Percentiles rank a stretch among this genome's conserved stretches.
These are phyloP conservation scores for Phytophthora cactorum DNA, from an alignment of 352 stramenopile species.

Conservation along the genomic window DNA sequence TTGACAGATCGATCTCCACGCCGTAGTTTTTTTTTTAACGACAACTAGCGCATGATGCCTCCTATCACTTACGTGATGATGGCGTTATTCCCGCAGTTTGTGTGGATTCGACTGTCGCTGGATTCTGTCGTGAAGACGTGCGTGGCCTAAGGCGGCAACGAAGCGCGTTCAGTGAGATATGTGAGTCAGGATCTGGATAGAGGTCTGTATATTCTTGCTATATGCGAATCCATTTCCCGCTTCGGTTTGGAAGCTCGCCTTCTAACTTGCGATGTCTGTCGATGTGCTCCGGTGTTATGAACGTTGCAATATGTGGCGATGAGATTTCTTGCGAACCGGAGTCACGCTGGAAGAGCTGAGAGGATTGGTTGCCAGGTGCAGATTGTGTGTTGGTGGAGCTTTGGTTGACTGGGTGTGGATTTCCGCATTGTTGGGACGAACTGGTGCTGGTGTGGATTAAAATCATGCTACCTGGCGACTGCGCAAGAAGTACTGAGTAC, in stretches of 20 bases:
- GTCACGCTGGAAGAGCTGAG: neutral
- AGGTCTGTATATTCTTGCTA: neutral
- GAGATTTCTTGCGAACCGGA: neutral
- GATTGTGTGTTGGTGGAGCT: neutral
- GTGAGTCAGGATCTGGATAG: constrained; percentile 5
- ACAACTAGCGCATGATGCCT: constrained; percentile 8
- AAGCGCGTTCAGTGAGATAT: constrained; percentile 1
- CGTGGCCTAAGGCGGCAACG: neutral
- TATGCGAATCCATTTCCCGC: constrained; percentile 9
- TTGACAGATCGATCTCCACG: constrained; percentile 5
- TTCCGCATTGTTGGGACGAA: neutral
- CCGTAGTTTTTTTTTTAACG: constrained; percentile 1
- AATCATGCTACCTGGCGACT: too few species aligned
- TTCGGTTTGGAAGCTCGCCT: constrained; percentile 3
- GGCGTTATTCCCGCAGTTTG: neutral
- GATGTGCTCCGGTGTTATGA: constrained; percentile 1
- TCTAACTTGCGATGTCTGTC: constrained; percentile 1
- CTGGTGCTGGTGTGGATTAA: neutral
- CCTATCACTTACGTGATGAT: neutral
- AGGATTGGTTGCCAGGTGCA: neutral
- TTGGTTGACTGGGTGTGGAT: neutral
- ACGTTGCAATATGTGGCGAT: neutral
- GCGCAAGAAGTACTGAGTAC: too few species aligned
- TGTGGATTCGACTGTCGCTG: neutral
- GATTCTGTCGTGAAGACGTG: neutral